A percentile compares a stretch with the other conserved stretches of the same genome.
phyloP scores from a whole-genome alignment of 768 basidiomycete genomes.

The Phanerochaete sordida region DNA sequence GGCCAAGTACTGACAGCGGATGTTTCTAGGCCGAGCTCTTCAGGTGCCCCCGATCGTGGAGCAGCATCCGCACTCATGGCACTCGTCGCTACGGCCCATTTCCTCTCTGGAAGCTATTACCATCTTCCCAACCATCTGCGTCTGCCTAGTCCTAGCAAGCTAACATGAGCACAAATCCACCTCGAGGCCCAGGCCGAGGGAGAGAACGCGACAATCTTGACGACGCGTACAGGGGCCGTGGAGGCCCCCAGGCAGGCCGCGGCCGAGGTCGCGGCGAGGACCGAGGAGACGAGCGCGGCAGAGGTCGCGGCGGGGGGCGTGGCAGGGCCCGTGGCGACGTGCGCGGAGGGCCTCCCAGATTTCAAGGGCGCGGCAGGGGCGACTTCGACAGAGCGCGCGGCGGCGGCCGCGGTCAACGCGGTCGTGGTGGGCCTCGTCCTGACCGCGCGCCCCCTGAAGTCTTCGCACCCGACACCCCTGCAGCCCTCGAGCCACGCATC shows the following conservation, averaged over 20 bases:
- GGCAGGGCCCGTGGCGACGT: too few relatives aligned
- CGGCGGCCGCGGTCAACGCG: background rate
- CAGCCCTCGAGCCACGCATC: background rate
- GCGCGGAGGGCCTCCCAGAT: too few relatives aligned
- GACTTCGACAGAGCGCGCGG: constrained; percentile 8
- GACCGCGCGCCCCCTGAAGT: background rate
- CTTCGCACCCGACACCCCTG: background rate
- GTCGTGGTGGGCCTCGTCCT: background rate
- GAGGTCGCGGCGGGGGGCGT: constrained; percentile 13
- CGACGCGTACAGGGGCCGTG: too few relatives aligned
- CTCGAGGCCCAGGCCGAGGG: too few relatives aligned
- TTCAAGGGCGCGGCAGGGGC: background rate
- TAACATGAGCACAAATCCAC: background rate
- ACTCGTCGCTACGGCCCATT: background rate
- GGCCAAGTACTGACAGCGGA: too few relatives aligned
- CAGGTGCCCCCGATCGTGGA: too few relatives aligned
- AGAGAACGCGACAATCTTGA: too few relatives aligned
- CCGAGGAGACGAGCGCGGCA: background rate
- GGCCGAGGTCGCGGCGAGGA: background rate
- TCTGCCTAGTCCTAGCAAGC: too few relatives aligned
- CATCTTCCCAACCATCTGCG: background rate
- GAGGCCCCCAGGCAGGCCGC: background rate
- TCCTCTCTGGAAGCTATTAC: background rate
- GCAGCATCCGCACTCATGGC: too few relatives aligned
- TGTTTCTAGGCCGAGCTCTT: too few relatives aligned